A percentile compares a stretch with the other conserved stretches of the same genome.
Conservation (phyloP, 371 early-diverging fungal species). For the Chytridium lagenaria region DNA sequence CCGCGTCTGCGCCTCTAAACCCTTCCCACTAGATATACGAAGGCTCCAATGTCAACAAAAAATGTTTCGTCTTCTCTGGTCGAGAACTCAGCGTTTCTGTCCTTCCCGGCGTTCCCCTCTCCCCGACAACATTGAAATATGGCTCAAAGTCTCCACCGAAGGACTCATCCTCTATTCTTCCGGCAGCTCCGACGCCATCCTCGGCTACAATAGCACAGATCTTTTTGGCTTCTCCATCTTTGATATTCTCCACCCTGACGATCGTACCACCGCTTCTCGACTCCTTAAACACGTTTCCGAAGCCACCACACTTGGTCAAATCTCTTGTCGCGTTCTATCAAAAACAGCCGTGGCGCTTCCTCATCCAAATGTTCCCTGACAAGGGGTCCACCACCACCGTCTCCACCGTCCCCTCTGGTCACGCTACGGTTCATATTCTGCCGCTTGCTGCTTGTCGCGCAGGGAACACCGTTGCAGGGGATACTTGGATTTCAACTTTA, state of each 20-base stretch:
- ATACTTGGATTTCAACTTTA: neutral
- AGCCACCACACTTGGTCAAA: slow-evolving; percentile 37
- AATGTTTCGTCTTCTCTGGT: slow-evolving; percentile 67
- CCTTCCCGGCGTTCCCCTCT: slow-evolving; percentile 36
- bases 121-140: slow-evolving; percentile 53
- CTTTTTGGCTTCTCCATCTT: slow-evolving; percentile 62
- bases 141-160: slow-evolving; percentile 67
- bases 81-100: slow-evolving; percentile 54
- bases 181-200: slow-evolving; percentile 16
- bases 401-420: neutral
- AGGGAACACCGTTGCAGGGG: neutral
- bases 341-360: neutral
- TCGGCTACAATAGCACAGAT: slow-evolving; percentile 47
- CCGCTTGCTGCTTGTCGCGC: neutral
- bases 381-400: slow-evolving; percentile 4
- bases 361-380: slow-evolving; percentile 26
- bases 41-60: slow-evolving; percentile 64
- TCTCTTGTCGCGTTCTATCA: slow-evolving; percentile 6
- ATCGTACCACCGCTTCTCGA: slow-evolving; percentile 40
- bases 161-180: slow-evolving; percentile 61
- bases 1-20: neutral
- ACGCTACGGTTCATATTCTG: slow-evolving; percentile 14
- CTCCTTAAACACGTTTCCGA: slow-evolving; percentile 58
- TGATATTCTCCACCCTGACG: slow-evolving; percentile 61
- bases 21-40: slow-evolving; percentile 51